phyloP scores from a whole-genome alignment of 2,329 filamentous ascomycete genomes.

The Massarina eburnea region DNA sequence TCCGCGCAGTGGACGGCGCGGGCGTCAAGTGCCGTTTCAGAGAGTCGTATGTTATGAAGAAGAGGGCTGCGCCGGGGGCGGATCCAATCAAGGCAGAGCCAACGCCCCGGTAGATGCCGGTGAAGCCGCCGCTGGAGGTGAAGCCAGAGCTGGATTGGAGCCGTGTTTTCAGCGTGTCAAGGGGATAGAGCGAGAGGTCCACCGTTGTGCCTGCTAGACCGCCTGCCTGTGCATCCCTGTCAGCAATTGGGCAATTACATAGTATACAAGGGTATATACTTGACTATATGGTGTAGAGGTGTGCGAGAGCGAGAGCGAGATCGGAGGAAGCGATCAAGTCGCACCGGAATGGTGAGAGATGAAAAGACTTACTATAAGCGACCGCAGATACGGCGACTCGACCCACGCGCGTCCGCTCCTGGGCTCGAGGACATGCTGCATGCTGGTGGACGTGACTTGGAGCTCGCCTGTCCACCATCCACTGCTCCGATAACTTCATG shows the following conservation, averaged over 20 bases:
- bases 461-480: conserved; percentile 1
- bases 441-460: conserved; percentile 14
- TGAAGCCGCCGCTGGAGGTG: conserved; percentile 81
- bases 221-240: conserved; percentile 62
- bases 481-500: conserved; percentile 11
- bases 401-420: conserved; percentile 35
- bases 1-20: conserved; percentile 10
- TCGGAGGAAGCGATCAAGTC: background rate
- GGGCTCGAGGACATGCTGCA: conserved; percentile 35
- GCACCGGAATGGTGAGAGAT: background rate
- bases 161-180: conserved; percentile 98
- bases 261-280: background rate
- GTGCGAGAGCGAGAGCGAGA: background rate
- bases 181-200: conserved; percentile 93
- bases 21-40: conserved; percentile 51
- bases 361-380: conserved; percentile 44
- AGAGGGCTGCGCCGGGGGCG: conserved; percentile 90
- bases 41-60: conserved; percentile 93
- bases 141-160: conserved; percentile 82
- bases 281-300: background rate
- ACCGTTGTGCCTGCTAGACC: conserved; percentile 92
- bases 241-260: background rate
- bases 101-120: conserved; percentile 89
- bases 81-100: conserved; percentile 88
- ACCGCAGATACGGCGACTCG: conserved; percentile 52